Conservation (phyloP, 2,329 filamentous ascomycete species). For the Ilyonectria mors-panacis region DNA sequence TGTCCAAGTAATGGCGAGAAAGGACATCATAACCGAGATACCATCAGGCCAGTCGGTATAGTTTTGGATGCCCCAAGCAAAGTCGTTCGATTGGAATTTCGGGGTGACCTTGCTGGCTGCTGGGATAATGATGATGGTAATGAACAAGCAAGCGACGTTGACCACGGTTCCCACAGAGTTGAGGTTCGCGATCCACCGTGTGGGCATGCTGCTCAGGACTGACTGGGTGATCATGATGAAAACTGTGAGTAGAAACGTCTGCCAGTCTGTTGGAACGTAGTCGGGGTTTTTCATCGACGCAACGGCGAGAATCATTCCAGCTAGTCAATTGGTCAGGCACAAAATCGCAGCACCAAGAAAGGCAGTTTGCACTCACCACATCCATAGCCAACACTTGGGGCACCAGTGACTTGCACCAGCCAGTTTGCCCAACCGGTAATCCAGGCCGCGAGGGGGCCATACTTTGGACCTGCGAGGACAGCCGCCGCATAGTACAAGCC, state of each 20-base stretch:
- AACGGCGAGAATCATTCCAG: constrained; percentile 30
- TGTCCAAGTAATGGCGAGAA: constrained; percentile 32
- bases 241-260: constrained; percentile 27
- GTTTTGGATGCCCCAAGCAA: constrained; percentile 29
- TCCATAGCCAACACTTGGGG: constrained; percentile 30
- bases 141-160: constrained; percentile 27
- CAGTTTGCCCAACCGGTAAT: constrained; percentile 33
- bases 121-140: constrained; percentile 33
- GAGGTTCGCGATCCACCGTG: constrained; percentile 31
- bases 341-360: background rate
- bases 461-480: constrained; percentile 30
- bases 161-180: constrained; percentile 27
- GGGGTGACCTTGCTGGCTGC: constrained; percentile 9
- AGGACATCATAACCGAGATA: constrained; percentile 29
- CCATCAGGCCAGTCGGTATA: constrained; percentile 33
- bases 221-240: constrained; percentile 30
- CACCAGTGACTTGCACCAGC: constrained; percentile 30
- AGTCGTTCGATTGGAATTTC: constrained; percentile 20
- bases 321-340: constrained; percentile 5
- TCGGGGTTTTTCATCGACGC: constrained; percentile 27
- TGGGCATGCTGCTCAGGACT: constrained; percentile 28
- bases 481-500: constrained; percentile 30
- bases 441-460: constrained; percentile 30
- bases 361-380: constrained; percentile 18
- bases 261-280: constrained; percentile 31